Evolutionary conservation across 208 protist genomes (phyloP).

Genomic region (Lotmaria passim): DNA sequence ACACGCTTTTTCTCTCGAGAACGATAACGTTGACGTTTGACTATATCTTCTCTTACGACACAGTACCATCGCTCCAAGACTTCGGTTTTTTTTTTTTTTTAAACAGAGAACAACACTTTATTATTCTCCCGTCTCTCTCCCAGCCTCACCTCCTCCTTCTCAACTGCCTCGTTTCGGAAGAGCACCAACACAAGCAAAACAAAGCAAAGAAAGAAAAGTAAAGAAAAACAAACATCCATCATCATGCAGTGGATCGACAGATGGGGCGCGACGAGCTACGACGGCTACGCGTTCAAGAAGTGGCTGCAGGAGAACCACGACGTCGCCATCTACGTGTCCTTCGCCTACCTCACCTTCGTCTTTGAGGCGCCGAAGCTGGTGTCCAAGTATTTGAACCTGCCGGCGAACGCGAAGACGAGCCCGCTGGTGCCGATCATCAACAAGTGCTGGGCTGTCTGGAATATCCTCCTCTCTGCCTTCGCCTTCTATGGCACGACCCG

Average conservation of each 20-base stretch:
- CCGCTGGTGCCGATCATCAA: conserved; percentile 40
- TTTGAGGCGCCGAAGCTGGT: conserved; percentile 44
- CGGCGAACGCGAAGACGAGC: conserved; percentile 37
- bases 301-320: conserved; percentile 69
- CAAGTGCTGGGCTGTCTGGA: conserved; percentile 83
- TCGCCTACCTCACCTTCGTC: conserved; percentile 53
- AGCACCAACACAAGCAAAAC: neutral
- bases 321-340: conserved; percentile 56
- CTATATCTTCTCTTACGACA: neutral
- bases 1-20: conserved; percentile 1
- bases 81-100: too few relatives aligned
- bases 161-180: conserved; percentile 5
- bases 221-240: neutral
- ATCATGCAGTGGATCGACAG: conserved; percentile 53
- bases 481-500: conserved; percentile 76
- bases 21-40: neutral
- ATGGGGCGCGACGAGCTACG: conserved; percentile 57
- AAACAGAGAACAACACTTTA: neutral
- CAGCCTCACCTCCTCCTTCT: neutral
- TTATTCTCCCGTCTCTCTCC: neutral
- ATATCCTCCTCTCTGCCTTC: conserved; percentile 89
- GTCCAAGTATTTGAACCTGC: conserved; percentile 34
- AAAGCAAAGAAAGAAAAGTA: neutral
- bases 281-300: conserved; percentile 63
- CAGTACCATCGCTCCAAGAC: neutral